phyloP scores from a whole-genome alignment of 2,329 filamentous ascomycete species.

The Scolecobasidium constrictum region DNA sequence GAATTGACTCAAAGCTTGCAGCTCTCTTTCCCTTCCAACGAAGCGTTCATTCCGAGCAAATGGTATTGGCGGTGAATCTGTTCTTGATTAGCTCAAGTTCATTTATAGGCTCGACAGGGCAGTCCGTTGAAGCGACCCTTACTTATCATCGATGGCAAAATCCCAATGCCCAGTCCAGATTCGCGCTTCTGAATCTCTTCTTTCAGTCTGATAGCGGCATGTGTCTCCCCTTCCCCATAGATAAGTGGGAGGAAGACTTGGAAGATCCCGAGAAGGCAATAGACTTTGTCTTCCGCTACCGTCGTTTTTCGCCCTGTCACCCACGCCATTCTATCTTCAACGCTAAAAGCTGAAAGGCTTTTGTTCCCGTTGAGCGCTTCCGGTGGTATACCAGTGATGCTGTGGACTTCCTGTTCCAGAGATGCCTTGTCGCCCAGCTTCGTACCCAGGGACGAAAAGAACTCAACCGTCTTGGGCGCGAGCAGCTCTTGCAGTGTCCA shows the following conservation, averaged over 20 bases:
- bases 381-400: slow-evolving; percentile 10
- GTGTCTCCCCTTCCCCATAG: slow-evolving; percentile 12
- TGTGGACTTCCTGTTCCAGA: slow-evolving; percentile 6
- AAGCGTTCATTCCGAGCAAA: slow-evolving; percentile 7
- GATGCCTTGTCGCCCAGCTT: slow-evolving; percentile 5
- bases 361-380: slow-evolving; percentile 8
- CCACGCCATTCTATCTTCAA: slow-evolving; percentile 19
- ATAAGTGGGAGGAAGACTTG: slow-evolving; percentile 11
- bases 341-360: slow-evolving; percentile 12
- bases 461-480: slow-evolving; percentile 10
- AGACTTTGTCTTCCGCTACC: slow-evolving; percentile 2
- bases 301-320: slow-evolving; percentile 9
- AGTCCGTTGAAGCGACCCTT: no score
- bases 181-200: slow-evolving; percentile 12
- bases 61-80: not conserved
- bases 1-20: slow-evolving; percentile 2
- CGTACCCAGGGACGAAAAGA: slow-evolving; percentile 10
- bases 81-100: slow-evolving; percentile 1
- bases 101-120: no score
- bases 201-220: slow-evolving; percentile 9
- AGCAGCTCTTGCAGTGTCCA: slow-evolving; percentile 15
- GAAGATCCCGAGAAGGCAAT: slow-evolving; percentile 8
- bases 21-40: not conserved
- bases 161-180: no score
- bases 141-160: no score